These are phyloP conservation scores for Apophysomyces sp. DNA, from an alignment of 371 early-diverging fungal species.

Conservation along the genomic window DNA sequence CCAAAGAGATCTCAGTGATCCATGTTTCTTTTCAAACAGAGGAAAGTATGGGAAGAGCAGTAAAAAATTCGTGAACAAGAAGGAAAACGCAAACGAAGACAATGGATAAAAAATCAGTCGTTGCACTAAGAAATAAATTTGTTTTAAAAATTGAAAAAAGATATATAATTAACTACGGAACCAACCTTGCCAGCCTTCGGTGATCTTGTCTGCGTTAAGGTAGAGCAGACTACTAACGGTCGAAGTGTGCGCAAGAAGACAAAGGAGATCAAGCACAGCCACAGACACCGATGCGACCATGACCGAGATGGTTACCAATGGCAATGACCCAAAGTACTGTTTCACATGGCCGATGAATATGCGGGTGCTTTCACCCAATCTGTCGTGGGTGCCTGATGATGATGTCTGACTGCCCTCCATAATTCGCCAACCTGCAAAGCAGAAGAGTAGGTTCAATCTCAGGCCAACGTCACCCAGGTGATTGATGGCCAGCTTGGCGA, in stretches of 20 bases:
- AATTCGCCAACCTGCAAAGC: background rate
- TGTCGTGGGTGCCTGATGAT: background rate
- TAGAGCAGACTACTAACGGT: background rate
- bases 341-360: constrained; percentile 19
- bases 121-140: constrained; percentile 6
- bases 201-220: background rate
- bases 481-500: too few species aligned
- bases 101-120: constrained; percentile 20
- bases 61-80: constrained; percentile 14
- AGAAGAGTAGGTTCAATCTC: background rate
- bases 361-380: constrained; percentile 17
- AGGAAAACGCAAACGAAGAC: constrained; percentile 10
- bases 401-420: background rate
- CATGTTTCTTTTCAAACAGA: constrained; percentile 17
- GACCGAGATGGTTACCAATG: constrained; percentile 6
- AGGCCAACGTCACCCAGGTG: too few species aligned
- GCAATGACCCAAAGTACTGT: constrained; percentile 14
- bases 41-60: constrained; percentile 18
- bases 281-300: constrained; percentile 4
- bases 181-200: constrained; percentile 7
- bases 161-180: too few species aligned
- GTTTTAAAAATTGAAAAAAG: too few species aligned
- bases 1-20: constrained; percentile 13
- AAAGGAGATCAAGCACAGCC: constrained; percentile 3
- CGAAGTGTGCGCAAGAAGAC: background rate